Evolutionary conservation across 2,329 filamentous ascomycete genomes (phyloP), one percentile per base, ranked within the genome.

Genomic region (Alternaria sp.): DNA sequence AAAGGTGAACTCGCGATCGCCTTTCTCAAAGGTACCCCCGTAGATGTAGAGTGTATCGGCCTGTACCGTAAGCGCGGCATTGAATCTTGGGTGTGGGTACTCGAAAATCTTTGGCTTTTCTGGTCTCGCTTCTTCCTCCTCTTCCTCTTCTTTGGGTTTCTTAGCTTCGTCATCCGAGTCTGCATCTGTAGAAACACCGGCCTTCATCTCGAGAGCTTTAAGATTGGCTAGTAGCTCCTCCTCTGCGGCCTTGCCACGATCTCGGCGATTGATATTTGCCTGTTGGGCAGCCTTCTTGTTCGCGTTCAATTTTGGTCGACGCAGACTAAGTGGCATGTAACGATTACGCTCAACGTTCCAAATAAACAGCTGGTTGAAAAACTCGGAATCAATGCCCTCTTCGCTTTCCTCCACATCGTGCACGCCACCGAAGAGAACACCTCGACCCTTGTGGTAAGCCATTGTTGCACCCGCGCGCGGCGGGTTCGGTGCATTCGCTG

Each of bases 311-410:
- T 93, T 88, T 2, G 92, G 87, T 68, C 93, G 92, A 53, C 94
- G 86, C 46, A 98, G 82, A 9, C 83, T 82, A 44, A 98, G 83
- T 2, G 91, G 92, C 82, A 98, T 97, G 81, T 97, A 98, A 8
- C 95, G 86, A 76, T 99, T 99, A 60, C 94, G 88, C 72, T 98
- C 95, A 64, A 97, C 89, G 74, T 96, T 97, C 92, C 94, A 98
- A 5, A 94, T 91, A 72, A 91, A 96, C 24, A 98, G 81, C 57
- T 89, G 87, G 71, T 97, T 94, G 82, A 98, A 99, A 80, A 99
- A 99, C 77, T 97, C 94, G 74, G 92, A 96, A 55, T 99, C 94
- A 67, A 99, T 96, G 4, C 92, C 93, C 77, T 99, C 95, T 75
- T 97, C 94, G 65, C 88, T 94, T 75, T 94, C 87, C 77, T 96